phyloP scores from a whole-genome alignment of 495 filamentous ascomycete species.

The Xylaria longipes region DNA sequence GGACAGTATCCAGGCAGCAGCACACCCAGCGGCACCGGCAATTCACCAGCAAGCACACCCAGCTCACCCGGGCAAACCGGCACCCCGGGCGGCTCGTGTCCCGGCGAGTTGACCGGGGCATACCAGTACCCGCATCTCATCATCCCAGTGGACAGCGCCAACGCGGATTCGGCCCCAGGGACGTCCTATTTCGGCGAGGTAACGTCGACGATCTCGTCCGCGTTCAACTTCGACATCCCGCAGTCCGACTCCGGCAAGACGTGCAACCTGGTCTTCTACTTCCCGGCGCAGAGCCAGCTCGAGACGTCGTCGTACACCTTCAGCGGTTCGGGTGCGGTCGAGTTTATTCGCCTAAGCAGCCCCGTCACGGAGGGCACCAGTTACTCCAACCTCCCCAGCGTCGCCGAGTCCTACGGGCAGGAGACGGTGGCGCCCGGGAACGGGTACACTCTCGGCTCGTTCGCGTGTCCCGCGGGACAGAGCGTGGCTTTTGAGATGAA shows the following conservation, averaged over 20 bases:
- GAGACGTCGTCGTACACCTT: constrained; percentile 64
- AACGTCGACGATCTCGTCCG: constrained; percentile 59
- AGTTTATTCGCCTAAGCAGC: constrained; percentile 55
- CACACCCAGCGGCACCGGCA: not conserved
- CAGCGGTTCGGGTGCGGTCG: constrained; percentile 62
- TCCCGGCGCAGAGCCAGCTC: constrained; percentile 61
- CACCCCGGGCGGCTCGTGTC: constrained; percentile 47
- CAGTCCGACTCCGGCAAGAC: constrained; percentile 58
- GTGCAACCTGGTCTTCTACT: constrained; percentile 71
- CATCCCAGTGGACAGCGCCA: constrained; percentile 64
- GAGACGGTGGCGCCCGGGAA: constrained; percentile 61
- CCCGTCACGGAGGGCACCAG: constrained; percentile 53
- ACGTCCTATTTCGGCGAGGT: constrained; percentile 63
- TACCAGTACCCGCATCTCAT: constrained; percentile 73
- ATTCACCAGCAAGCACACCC: not conserved
- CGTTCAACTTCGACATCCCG: constrained; percentile 77
- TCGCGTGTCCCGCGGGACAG: constrained; percentile 62
- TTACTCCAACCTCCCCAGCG: constrained; percentile 56
- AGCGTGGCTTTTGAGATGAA: constrained; percentile 60
- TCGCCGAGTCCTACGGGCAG: constrained; percentile 52
- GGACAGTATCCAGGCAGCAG: not conserved
- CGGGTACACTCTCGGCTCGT: constrained; percentile 61
- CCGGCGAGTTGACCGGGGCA: constrained; percentile 55
- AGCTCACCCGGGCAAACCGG: not conserved
- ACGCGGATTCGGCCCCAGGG: constrained; percentile 58